Conservation (phyloP, 2,329 filamentous ascomycete species). For the Alternaria novae-zelandiae region DNA sequence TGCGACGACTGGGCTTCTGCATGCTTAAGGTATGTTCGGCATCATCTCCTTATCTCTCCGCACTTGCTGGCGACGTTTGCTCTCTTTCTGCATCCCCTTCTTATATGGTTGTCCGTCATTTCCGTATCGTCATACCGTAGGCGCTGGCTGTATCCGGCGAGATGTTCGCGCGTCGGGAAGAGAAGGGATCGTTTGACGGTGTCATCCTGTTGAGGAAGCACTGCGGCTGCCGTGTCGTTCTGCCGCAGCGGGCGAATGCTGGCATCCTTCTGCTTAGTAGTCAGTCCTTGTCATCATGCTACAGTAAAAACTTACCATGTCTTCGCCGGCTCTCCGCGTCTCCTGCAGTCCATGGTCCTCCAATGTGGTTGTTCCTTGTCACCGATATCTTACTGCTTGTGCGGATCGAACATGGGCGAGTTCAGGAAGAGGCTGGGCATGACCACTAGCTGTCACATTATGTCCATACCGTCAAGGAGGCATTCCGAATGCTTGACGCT, state of each 20-base stretch:
- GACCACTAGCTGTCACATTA: accelerated
- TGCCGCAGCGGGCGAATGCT: no score
- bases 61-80: neutral
- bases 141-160: accelerated
- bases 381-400: neutral
- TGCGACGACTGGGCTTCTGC: neutral
- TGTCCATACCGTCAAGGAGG: neutral
- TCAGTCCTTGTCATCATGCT: neutral
- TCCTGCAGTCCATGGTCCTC: neutral
- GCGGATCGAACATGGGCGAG: neutral
- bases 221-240: neutral
- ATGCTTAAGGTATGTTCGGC: neutral
- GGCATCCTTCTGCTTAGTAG: neutral
- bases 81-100: neutral
- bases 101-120: neutral
- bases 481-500: neutral
- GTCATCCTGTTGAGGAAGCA: neutral
- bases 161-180: neutral
- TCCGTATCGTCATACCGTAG: neutral
- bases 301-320: neutral
- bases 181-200: neutral
- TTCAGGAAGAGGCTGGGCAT: neutral
- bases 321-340: neutral
- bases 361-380: neutral
- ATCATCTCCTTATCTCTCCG: neutral